These are phyloP conservation scores for Babjeviella inositovora DNA, from an alignment of 805 yeast species.

Conservation along the genomic window DNA sequence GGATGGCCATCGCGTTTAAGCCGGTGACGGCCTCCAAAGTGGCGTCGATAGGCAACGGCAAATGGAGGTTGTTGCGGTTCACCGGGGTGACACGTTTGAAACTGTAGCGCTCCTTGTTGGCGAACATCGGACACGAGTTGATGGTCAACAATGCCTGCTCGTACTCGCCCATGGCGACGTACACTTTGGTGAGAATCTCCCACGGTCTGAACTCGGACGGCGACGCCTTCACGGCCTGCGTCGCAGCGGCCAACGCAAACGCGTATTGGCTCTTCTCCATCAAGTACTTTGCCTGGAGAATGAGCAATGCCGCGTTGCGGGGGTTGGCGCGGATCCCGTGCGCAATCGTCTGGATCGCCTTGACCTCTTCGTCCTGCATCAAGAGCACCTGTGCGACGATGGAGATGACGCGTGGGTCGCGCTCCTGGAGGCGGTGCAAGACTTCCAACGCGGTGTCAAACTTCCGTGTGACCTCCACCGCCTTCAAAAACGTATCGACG, in stretches of 20 bases:
- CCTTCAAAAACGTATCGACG: constrained; percentile 57
- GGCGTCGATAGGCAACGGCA: constrained; percentile 67
- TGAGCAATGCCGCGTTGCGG: constrained; percentile 36
- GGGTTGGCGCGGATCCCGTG: constrained; percentile 31
- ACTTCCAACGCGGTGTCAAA: constrained; percentile 47
- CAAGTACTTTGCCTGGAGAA: constrained; percentile 44
- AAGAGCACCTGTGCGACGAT: constrained; percentile 37
- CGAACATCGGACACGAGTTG: constrained; percentile 73
- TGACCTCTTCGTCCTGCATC: constrained; percentile 39
- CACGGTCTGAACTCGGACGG: constrained; percentile 70
- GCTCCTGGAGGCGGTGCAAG: constrained; percentile 29
- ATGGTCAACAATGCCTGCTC: constrained; percentile 59
- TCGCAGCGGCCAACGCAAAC: constrained; percentile 41
- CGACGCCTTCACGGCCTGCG: constrained; percentile 48
- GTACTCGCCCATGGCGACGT: constrained; percentile 45
- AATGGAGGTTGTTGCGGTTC: constrained; percentile 37
- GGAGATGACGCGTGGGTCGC: constrained; percentile 41
- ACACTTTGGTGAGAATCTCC: constrained; percentile 49
- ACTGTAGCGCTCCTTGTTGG: constrained; percentile 49
- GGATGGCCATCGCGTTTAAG: constrained; percentile 48
- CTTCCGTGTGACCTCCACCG: constrained; percentile 46
- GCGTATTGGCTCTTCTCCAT: constrained; percentile 32
- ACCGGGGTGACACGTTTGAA: constrained; percentile 45
- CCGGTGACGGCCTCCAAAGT: constrained; percentile 53
- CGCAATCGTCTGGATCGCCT: constrained; percentile 34